Evolutionary conservation across 2,329 filamentous ascomycete genomes (phyloP).

Genomic region (Dactylellina leptospora): DNA sequence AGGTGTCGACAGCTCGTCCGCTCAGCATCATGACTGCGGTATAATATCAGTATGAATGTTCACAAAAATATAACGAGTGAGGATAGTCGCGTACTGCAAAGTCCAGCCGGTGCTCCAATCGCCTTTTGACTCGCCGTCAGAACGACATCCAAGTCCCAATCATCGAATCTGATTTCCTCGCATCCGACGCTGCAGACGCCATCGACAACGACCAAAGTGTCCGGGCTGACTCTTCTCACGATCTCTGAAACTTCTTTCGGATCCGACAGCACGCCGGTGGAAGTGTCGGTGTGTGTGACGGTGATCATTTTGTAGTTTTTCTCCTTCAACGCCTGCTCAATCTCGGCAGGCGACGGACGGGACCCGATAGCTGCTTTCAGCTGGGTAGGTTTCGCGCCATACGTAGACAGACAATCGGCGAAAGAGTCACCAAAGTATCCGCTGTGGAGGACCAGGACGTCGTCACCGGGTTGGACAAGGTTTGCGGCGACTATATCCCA

Average conservation of each 20-base stretch:
- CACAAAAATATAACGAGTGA: not conserved
- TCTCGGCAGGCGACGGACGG: slow-evolving; percentile 82
- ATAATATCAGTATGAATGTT: not conserved
- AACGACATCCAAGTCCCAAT: slow-evolving; percentile 91
- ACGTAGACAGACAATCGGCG: slow-evolving; percentile 87
- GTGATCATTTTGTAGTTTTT: slow-evolving; percentile 95
- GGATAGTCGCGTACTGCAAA: slow-evolving; percentile 69
- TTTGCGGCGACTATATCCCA: slow-evolving; percentile 98
- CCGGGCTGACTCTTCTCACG: slow-evolving; percentile 84
- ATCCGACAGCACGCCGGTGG: slow-evolving; percentile 92
- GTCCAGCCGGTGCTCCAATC: slow-evolving; percentile 90
- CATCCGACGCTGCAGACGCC: slow-evolving; percentile 96
- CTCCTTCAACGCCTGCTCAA: slow-evolving; percentile 86
- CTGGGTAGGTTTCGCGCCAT: slow-evolving; percentile 89
- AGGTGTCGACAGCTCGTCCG: slow-evolving; percentile 80
- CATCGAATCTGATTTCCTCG: slow-evolving; percentile 95
- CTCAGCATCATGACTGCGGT: slow-evolving; percentile 80
- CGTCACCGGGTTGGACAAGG: slow-evolving; percentile 85
- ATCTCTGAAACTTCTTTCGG: slow-evolving; percentile 83
- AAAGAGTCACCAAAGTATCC: slow-evolving; percentile 96
- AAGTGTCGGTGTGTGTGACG: slow-evolving; percentile 96
- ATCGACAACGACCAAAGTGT: slow-evolving; percentile 91
- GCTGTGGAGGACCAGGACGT: slow-evolving; percentile 90
- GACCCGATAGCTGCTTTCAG: slow-evolving; percentile 88
- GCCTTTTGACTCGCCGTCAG: slow-evolving; percentile 96